A percentile compares a stretch with the other conserved stretches of the same genome.
Conservation (phyloP, 495 filamentous ascomycete species). For the Lepraria neglecta region DNA sequence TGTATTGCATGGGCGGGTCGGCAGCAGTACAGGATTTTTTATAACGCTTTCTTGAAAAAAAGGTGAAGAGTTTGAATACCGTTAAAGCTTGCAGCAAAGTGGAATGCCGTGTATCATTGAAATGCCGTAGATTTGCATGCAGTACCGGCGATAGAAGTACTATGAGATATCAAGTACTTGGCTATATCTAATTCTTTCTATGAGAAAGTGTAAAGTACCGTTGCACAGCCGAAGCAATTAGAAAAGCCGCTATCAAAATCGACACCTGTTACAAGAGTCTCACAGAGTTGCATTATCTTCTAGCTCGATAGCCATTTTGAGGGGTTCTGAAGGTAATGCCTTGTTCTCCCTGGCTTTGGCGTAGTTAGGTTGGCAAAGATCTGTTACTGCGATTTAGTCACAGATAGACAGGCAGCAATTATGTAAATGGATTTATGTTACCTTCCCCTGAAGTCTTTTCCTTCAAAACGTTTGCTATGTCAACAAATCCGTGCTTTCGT, state of each 20-base stretch:
- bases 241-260: not conserved
- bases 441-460: not conserved
- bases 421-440: not conserved
- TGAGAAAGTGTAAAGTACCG: slow-evolving; percentile 7
- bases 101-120: slow-evolving; percentile 10
- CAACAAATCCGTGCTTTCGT: not conserved
- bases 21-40: not conserved
- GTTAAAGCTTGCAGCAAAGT: slow-evolving; percentile 11
- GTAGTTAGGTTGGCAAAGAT: not conserved
- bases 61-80: not conserved
- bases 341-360: not conserved
- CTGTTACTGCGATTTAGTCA: not conserved
- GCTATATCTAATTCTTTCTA: not conserved
- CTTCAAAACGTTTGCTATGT: slow-evolving; percentile 7
- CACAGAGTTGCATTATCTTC: slow-evolving; percentile 13
- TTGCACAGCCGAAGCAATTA: not conserved
- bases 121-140: not conserved
- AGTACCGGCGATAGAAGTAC: not conserved
- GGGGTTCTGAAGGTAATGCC: not conserved
- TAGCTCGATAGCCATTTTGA: slow-evolving; percentile 14
- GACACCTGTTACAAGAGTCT: not conserved
- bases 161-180: not conserved
- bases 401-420: not conserved
- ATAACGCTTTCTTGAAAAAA: slow-evolving; percentile 5
- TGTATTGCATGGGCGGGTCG: slow-evolving; percentile 16